Conservation (phyloP, 176 grass and related monocot genomes). For the Aegilops sharonensis region DNA sequence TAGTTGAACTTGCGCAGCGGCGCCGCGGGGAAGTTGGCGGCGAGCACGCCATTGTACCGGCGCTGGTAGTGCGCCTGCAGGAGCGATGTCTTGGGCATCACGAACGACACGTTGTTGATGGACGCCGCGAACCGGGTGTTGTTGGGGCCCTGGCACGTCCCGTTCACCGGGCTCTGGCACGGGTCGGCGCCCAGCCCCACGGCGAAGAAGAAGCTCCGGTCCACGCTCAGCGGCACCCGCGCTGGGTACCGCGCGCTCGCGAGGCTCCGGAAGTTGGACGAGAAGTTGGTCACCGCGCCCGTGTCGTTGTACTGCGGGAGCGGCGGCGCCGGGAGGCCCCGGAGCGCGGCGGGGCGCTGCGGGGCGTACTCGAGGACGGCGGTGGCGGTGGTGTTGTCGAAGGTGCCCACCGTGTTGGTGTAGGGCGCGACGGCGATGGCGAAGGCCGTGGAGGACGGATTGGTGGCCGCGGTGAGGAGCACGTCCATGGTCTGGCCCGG, state of each 20-base stretch:
- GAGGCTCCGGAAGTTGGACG: constrained; percentile 63
- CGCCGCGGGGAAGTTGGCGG: constrained; percentile 50
- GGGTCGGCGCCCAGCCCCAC: constrained; percentile 62
- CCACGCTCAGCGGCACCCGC: constrained; percentile 44
- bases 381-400: constrained; percentile 80
- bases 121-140: constrained; percentile 58
- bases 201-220: constrained; percentile 65
- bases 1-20: constrained; percentile 64
- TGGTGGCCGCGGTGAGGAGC: constrained; percentile 44
- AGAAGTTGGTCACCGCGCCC: constrained; percentile 55
- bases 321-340: constrained; percentile 19
- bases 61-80: constrained; percentile 79
- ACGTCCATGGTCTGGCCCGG: constrained; percentile 73
- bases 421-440: constrained; percentile 60
- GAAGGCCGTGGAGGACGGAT: constrained; percentile 24
- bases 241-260: constrained; percentile 59
- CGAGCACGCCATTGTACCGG: constrained; percentile 49
- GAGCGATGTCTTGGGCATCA: constrained; percentile 56
- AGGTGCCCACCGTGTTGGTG: constrained; percentile 51
- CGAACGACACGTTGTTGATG: constrained; percentile 75
- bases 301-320: constrained; percentile 73
- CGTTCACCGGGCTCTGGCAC: constrained; percentile 43
- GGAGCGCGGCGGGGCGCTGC: neutral
- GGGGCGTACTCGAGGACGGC: constrained; percentile 63
- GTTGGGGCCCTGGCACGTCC: constrained; percentile 76